Percentiles rank a stretch among this genome's conserved stretches.
Evolutionary conservation across 306 rosid genomes (phyloP).

Genomic region (Castanopsis chinensis): DNA sequence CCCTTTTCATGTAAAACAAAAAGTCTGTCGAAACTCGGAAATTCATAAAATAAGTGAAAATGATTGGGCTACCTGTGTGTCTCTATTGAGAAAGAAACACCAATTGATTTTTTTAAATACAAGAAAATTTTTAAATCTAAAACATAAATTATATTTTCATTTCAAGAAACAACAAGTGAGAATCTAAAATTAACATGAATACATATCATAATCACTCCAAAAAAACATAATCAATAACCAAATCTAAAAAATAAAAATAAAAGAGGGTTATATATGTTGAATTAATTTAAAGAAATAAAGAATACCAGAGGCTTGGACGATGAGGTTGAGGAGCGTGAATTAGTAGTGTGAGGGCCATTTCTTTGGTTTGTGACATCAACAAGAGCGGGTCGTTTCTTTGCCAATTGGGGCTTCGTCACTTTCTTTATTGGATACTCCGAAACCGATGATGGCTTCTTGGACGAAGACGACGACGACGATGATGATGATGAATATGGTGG

Average conservation of each 20-base stretch:
- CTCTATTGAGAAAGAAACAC: neutral
- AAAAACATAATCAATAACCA: neutral
- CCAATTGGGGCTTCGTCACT: slow-evolving; percentile 26
- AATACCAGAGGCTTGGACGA: slow-evolving; percentile 46
- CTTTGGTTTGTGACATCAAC: slow-evolving; percentile 43
- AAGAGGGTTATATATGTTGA: neutral
- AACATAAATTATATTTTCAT: neutral
- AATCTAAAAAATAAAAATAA: neutral
- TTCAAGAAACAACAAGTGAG: neutral
- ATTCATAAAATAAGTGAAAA: too few species aligned
- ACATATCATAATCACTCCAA: too few species aligned
- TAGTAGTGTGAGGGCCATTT: slow-evolving; percentile 22
- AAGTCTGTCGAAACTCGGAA: too few species aligned
- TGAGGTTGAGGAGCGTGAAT: slow-evolving; percentile 2
- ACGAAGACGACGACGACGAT: slow-evolving; percentile 13
- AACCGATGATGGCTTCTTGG: slow-evolving; percentile 22
- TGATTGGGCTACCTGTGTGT: too few species aligned
- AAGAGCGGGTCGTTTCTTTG: slow-evolving; percentile 56
- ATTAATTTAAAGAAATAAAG: neutral
- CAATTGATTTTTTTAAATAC: neutral
- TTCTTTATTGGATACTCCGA: slow-evolving; percentile 25
- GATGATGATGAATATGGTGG: neutral
- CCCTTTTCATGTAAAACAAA: too few species aligned
- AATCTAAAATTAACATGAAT: too few species aligned
- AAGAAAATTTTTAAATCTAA: neutral